Evolutionary conservation across 1,139 yeast species (phyloP), one percentile per base, ranked within the genome.

Genomic region (Lodderomyces parapsilosis): DNA sequence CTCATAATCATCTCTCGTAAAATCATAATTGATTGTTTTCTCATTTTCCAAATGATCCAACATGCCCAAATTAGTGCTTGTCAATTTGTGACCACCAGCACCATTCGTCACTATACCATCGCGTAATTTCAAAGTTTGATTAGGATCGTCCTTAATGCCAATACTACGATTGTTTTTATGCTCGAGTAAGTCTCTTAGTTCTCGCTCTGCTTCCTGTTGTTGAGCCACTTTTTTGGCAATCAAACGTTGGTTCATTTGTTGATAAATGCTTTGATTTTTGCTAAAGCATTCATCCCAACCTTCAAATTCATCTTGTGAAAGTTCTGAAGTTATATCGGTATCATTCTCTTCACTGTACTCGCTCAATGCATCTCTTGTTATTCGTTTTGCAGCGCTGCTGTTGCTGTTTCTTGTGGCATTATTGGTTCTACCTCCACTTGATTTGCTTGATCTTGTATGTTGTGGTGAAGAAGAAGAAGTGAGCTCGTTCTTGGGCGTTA

Each of bases 221-320:
- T 66, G 51, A 39, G 63, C 60, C 18, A 53, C 51, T 46, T 61
- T 60, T 31, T 62, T 61, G 31, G 58, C 57, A n/a, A 53, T 49
- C 18, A 62, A 49, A 33, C 51, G 54, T 32, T 52, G 49, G 43
- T 60, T 54, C 40, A 60, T 51, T 36, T 52, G 53, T 35, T 49
- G 54, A 43, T 68, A 67, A 10, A 67, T 63, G 4, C 72, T 72
- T 49, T 68, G 74, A 8, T 36, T 36, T 15, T 44, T 45, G 6
- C 72, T 74, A 49, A 71, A 69, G 7, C 68, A 61, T 39, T 68
- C 61, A 45, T 71, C 76, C 38, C 71, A 51, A 36, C 69, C 73
- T 41, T 69, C 75, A 48, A 71, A 68, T 33, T 66, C 76, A 3
- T 68, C 72, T 33, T 68, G 76, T 40, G 68, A 62, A 46, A 70